phyloP scores from a whole-genome alignment of 2,329 filamentous ascomycete genomes.

The Colletotrichum orchidophilum region DNA sequence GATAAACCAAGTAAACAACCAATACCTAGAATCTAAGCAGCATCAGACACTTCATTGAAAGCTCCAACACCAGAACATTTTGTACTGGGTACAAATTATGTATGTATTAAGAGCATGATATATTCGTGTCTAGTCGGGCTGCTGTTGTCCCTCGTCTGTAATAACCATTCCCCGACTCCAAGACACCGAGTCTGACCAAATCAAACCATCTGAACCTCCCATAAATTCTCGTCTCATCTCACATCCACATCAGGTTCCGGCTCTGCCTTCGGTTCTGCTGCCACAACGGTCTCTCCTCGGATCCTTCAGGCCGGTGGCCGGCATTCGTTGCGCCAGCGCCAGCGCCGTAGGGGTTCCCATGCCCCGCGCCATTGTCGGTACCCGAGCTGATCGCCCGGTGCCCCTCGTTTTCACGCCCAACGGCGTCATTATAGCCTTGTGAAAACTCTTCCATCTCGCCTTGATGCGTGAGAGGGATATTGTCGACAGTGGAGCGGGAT shows the following conservation, averaged over 20 bases:
- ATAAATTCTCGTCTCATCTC: slow-evolving; percentile 25
- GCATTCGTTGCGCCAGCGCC: slow-evolving; percentile 16
- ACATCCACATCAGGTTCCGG: slow-evolving; percentile 60
- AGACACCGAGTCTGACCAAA: background rate
- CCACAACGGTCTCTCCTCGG: slow-evolving; percentile 57
- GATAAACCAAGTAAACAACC: too few species aligned
- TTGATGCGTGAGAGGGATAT: slow-evolving; percentile 49
- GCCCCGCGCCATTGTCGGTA: background rate
- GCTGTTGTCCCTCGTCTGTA: background rate
- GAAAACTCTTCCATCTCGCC: slow-evolving; percentile 56
- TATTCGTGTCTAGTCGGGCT: background rate
- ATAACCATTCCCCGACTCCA: background rate
- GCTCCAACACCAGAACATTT: too few species aligned
- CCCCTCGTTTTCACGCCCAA: slow-evolving; percentile 48
- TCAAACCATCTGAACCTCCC: too few species aligned
- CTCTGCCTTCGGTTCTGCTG: slow-evolving; percentile 62
- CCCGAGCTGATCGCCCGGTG: slow-evolving; percentile 42
- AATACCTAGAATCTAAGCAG: too few species aligned
- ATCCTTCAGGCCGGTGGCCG: slow-evolving; percentile 14
- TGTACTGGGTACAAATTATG: background rate
- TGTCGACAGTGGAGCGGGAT: slow-evolving; percentile 44
- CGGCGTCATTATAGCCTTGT: slow-evolving; percentile 51
- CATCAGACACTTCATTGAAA: too few species aligned
- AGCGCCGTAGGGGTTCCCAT: slow-evolving; percentile 1
- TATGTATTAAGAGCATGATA: background rate